Percentiles rank a stretch among this genome's conserved stretches.
These are phyloP conservation scores for Lodderomyces orthopsilosis DNA, from an alignment of 1,139 yeast genomes.

Conservation along the genomic window DNA sequence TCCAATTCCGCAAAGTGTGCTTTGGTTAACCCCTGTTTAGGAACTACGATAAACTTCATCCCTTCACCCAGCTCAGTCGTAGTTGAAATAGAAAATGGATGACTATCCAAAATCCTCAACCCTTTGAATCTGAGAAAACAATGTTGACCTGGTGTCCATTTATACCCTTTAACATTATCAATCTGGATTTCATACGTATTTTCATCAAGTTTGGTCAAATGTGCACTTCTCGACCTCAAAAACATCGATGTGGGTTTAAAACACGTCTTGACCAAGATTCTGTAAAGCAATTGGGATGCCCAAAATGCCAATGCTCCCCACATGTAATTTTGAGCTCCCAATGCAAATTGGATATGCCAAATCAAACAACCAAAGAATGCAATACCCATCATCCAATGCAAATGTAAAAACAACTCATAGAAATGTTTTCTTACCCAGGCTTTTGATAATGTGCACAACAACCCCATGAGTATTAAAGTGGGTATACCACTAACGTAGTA, in stretches of 20 bases:
- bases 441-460: slow-evolving; percentile 48
- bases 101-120: slow-evolving; percentile 49
- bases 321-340: slow-evolving; percentile 47
- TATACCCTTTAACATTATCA: slow-evolving; percentile 33
- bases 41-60: slow-evolving; percentile 51
- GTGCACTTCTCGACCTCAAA: slow-evolving; percentile 46
- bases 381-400: slow-evolving; percentile 59
- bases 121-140: slow-evolving; percentile 51
- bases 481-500: slow-evolving; percentile 33
- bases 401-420: slow-evolving; percentile 54
- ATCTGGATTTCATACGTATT: slow-evolving; percentile 43
- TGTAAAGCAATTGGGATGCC: slow-evolving; percentile 50
- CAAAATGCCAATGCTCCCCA: slow-evolving; percentile 59
- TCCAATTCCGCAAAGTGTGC: slow-evolving; percentile 28
- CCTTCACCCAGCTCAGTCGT: slow-evolving; percentile 20
- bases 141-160: slow-evolving; percentile 65
- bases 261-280: slow-evolving; percentile 51
- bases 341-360: slow-evolving; percentile 44
- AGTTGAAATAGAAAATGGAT: slow-evolving; percentile 60
- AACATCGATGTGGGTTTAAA: slow-evolving; percentile 43
- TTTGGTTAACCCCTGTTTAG: slow-evolving; percentile 52
- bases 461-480: slow-evolving; percentile 45
- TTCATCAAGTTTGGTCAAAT: slow-evolving; percentile 28
- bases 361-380: slow-evolving; percentile 52
- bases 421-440: slow-evolving; percentile 39